Base-by-base conservation (phyloP, 169 alveolate species). In the Plasmodium adleri region DNA sequence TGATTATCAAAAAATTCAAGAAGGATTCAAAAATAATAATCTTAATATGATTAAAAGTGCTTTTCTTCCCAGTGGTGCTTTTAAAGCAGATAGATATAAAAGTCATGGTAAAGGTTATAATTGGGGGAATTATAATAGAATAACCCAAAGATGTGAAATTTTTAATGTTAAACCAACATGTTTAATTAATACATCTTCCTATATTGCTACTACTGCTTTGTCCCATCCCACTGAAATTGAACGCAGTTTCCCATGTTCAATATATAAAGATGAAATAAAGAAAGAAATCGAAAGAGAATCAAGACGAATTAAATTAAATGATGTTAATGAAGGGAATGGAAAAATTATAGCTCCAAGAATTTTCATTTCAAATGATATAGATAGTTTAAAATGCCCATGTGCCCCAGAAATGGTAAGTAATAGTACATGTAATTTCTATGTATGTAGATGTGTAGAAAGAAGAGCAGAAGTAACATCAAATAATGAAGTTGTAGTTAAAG, bases 91-190 rank as follows among this genome's bases (percentile, higher is more conserved):
- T 39, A 58, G 63, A 2, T 39, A 63, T 32, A 63, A 88, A 17
- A 90, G 95, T 62, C 71, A 62, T 39, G 96, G 96, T 54, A 88
- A 60, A 45, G 96, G 96, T 10, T 86, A 56, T 63, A 94, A 94
- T 80, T 94, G 96, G 96, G 96, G 92, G 1, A 92, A 90, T 66
- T 94, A 74, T 89, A 86, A 90, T 39, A 47, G 1, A 22, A 70
- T 26, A 56, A 74, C 54, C 7, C 83, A 92, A 7, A 39, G 43
- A 39, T 94, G 96, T 60, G 64, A 87, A 54, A 43, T 94, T 22
- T 70, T 91, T 62, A 88, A 87, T 66, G 74, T 52, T 32, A 73
- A 85, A 32, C 96, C 96, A 10, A 88, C 91, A 72, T 94, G 96
- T 39, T 88, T 94, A 64, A 88, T 94, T 64, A 70, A 92, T 45